Conservation (phyloP, 2,329 filamentous ascomycete genomes). For the Penicillium sp. region DNA sequence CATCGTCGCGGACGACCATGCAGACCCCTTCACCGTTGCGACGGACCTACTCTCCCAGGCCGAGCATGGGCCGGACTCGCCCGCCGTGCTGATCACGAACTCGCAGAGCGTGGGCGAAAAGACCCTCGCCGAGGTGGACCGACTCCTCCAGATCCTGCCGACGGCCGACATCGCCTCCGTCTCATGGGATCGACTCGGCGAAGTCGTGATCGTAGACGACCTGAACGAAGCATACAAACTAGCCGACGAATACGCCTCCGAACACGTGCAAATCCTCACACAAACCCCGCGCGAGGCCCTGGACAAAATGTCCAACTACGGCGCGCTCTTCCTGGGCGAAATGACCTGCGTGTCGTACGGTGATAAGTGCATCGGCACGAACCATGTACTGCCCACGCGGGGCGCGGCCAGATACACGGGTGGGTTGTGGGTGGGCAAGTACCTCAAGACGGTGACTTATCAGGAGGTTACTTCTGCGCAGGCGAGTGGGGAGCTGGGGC, state of each 20-base stretch:
- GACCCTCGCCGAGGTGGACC: conserved; percentile 42
- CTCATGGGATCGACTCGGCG: conserved; percentile 52
- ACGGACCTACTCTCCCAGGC: conserved; percentile 54
- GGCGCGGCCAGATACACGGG: conserved; percentile 54
- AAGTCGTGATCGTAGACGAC: conserved; percentile 48
- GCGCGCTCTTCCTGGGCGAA: conserved; percentile 54
- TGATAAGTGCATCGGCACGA: conserved; percentile 59
- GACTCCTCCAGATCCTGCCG: conserved; percentile 45
- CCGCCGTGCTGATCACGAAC: conserved; percentile 54
- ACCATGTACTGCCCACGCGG: conserved; percentile 56
- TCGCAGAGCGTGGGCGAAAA: conserved; percentile 43
- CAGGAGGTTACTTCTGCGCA: conserved; percentile 51
- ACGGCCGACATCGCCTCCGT: conserved; percentile 49
- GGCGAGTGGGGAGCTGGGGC: conserved; percentile 52
- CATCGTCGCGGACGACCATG: conserved; percentile 52
- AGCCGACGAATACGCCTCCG: conserved; percentile 53
- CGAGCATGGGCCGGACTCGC: conserved; percentile 57
- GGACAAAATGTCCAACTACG: conserved; percentile 55
- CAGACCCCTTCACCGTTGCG: conserved; percentile 51
- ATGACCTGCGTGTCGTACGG: conserved; percentile 58
- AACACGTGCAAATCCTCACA: conserved; percentile 57
- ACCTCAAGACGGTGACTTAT: conserved; percentile 55
- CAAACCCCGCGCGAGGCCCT: conserved; percentile 51
- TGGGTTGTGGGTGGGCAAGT: conserved; percentile 60
- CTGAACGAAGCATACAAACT: conserved; percentile 49